These are phyloP conservation scores for Cordyceps militaris DNA, from an alignment of 2,329 filamentous ascomycete genomes.

Conservation along the genomic window DNA sequence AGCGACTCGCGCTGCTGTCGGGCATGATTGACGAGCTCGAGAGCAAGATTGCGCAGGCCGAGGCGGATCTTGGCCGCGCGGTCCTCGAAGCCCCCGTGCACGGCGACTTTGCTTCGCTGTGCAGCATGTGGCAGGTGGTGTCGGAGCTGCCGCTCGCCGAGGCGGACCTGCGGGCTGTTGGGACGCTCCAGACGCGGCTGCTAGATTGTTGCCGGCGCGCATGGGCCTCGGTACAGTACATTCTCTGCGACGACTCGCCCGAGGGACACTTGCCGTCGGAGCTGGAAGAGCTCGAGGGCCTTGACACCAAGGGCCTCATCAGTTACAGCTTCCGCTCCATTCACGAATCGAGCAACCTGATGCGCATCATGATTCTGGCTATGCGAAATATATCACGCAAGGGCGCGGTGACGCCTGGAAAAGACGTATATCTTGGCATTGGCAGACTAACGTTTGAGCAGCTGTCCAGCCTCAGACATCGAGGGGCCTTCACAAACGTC, in stretches of 20 bases:
- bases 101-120: slow-evolving; percentile 60
- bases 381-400: slow-evolving; percentile 38
- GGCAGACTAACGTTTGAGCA: slow-evolving; percentile 75
- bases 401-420: slow-evolving; percentile 40
- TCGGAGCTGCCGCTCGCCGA: slow-evolving; percentile 33
- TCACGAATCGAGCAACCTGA: slow-evolving; percentile 82
- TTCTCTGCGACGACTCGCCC: slow-evolving; percentile 89
- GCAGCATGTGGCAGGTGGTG: slow-evolving; percentile 48
- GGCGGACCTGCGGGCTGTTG: slow-evolving; percentile 29
- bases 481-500: slow-evolving; percentile 90
- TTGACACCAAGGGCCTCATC: slow-evolving; percentile 79
- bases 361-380: slow-evolving; percentile 55
- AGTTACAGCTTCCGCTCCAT: slow-evolving; percentile 93
- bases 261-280: slow-evolving; percentile 80
- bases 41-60: slow-evolving; percentile 54
- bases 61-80: slow-evolving; percentile 57
- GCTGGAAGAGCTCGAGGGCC: slow-evolving; percentile 60
- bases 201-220: slow-evolving; percentile 57
- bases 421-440: slow-evolving; percentile 54
- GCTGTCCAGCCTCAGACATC: slow-evolving; percentile 73
- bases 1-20: slow-evolving; percentile 45
- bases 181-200: slow-evolving; percentile 46
- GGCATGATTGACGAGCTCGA: slow-evolving; percentile 56
- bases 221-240: slow-evolving; percentile 67
- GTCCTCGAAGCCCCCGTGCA: slow-evolving; percentile 62